Conservation (phyloP, 2,329 filamentous ascomycete genomes). For the Mollisiaceae sp. region DNA sequence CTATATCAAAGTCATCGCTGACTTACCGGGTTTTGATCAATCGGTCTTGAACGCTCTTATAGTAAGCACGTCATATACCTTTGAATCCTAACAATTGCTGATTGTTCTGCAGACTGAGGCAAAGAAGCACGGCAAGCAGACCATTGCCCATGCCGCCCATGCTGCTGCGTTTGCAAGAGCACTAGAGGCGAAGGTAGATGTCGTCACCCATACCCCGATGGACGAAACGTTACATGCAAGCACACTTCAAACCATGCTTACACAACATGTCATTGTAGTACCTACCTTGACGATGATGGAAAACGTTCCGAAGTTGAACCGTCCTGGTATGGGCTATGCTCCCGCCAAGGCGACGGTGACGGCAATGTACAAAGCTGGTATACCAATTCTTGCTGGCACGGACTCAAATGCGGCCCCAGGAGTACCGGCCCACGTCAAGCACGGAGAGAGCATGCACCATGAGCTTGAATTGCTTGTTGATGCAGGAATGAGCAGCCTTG, state of each 20-base stretch:
- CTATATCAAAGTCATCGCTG: slow-evolving; percentile 26
- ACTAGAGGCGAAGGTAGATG: slow-evolving; percentile 19
- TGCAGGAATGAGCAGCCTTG: not conserved
- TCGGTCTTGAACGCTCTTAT: not conserved
- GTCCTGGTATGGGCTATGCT: slow-evolving; percentile 1
- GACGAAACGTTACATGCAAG: no score
- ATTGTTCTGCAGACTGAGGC: no score
- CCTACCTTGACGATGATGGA: slow-evolving; percentile 28
- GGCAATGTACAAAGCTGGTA: slow-evolving; percentile 22
- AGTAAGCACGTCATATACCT: no score
- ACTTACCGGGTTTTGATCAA: slow-evolving; percentile 16
- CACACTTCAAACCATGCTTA: slow-evolving; percentile 13
- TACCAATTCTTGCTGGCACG: slow-evolving; percentile 30
- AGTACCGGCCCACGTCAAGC: not conserved
- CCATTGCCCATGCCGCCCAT: slow-evolving; percentile 24
- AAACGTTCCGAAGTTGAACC: not conserved
- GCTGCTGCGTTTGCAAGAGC: slow-evolving; percentile 15
- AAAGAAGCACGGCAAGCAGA: slow-evolving; percentile 11
- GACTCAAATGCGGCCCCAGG: slow-evolving; percentile 22
- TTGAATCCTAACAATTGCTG: no score
- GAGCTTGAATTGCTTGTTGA: slow-evolving; percentile 3
- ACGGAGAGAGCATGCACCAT: not conserved
- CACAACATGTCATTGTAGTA: slow-evolving; percentile 13
- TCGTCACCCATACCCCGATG: no score
- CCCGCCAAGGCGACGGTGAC: slow-evolving; percentile 16